A percentile compares a stretch with the other conserved stretches of the same genome.
These are phyloP conservation scores for Hypoxylon sp. DNA, from an alignment of 2,329 filamentous ascomycete genomes.

Conservation along the genomic window DNA sequence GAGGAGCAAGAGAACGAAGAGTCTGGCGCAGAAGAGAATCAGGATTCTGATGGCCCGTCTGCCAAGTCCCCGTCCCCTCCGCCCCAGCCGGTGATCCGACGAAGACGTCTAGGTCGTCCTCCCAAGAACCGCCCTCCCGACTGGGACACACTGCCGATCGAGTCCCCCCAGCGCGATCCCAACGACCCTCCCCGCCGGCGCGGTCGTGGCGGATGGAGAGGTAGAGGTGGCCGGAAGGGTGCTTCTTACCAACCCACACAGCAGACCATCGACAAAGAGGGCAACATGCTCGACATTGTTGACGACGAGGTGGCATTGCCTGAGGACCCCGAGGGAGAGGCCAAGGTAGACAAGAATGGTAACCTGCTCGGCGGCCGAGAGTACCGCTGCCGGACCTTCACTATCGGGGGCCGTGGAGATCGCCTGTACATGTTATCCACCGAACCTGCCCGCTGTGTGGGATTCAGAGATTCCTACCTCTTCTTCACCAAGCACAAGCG, in stretches of 20 bases:
- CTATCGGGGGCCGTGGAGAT: slow-evolving; percentile 81
- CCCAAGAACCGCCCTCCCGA: slow-evolving; percentile 85
- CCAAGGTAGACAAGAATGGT: slow-evolving; percentile 91
- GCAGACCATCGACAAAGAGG: slow-evolving; percentile 91
- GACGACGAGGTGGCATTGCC: slow-evolving; percentile 92
- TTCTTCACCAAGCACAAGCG: slow-evolving; percentile 99
- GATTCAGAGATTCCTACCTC: slow-evolving; percentile 96
- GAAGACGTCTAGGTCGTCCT: slow-evolving; percentile 82
- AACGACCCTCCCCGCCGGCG: slow-evolving; percentile 67
- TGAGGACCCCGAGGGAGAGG: slow-evolving; percentile 86
- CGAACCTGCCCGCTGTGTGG: slow-evolving; percentile 93
- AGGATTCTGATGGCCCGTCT: slow-evolving; percentile 49
- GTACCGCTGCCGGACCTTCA: slow-evolving; percentile 96
- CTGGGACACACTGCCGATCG: slow-evolving; percentile 70
- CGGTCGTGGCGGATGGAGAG: slow-evolving; percentile 75
- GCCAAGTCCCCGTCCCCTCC: slow-evolving; percentile 62
- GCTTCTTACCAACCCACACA: slow-evolving; percentile 79
- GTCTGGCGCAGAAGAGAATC: slow-evolving; percentile 45
- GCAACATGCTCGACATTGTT: slow-evolving; percentile 87
- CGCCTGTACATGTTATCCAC: slow-evolving; percentile 98
- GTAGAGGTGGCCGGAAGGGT: slow-evolving; percentile 70
- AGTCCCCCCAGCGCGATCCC: slow-evolving; percentile 61
- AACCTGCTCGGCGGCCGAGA: slow-evolving; percentile 84
- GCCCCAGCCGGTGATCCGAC: slow-evolving; percentile 70
- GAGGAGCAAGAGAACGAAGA: slow-evolving; percentile 54